phyloP scores from a whole-genome alignment of 2,329 filamentous ascomycete genomes.

The Fusarium sp. region DNA sequence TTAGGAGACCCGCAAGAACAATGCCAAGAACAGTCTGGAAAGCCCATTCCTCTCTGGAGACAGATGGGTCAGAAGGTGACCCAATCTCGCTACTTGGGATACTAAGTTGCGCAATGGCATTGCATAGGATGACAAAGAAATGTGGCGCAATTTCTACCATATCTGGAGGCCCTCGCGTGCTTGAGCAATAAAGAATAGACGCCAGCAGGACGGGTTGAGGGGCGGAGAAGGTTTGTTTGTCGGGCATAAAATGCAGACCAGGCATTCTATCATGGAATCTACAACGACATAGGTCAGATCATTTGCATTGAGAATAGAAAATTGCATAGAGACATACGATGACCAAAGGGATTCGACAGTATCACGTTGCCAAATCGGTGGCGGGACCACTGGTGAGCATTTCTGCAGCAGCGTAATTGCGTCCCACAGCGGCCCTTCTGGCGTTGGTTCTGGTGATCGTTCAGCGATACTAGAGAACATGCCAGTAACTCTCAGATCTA shows the following conservation, averaged over 20 bases:
- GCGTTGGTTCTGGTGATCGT: neutral
- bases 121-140: constrained; percentile 14
- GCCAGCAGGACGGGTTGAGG: constrained; percentile 13
- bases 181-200: constrained; percentile 17
- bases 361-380: constrained; percentile 9
- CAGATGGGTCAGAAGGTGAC: neutral
- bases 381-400: neutral
- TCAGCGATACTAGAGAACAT: constrained; percentile 1
- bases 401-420: constrained; percentile 6
- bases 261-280: constrained; percentile 26
- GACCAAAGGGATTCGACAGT: constrained; percentile 22
- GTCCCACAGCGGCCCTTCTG: constrained; percentile 10
- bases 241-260: constrained; percentile 16
- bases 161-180: constrained; percentile 8
- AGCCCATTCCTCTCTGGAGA: constrained; percentile 20
- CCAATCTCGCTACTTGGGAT: constrained; percentile 21
- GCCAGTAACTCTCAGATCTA: neutral
- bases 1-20: constrained; percentile 6
- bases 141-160: constrained; percentile 1
- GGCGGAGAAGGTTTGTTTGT: constrained; percentile 15
- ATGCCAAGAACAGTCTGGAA: constrained; percentile 22
- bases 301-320: no score
- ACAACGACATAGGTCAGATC: no score
- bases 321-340: neutral
- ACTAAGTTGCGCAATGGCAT: constrained; percentile 17